Percentiles rank a stretch among this genome's conserved stretches.
Evolutionary conservation across 1,284 basidiomycete species (phyloP).

Genomic region (Moesziomyces sp.): DNA sequence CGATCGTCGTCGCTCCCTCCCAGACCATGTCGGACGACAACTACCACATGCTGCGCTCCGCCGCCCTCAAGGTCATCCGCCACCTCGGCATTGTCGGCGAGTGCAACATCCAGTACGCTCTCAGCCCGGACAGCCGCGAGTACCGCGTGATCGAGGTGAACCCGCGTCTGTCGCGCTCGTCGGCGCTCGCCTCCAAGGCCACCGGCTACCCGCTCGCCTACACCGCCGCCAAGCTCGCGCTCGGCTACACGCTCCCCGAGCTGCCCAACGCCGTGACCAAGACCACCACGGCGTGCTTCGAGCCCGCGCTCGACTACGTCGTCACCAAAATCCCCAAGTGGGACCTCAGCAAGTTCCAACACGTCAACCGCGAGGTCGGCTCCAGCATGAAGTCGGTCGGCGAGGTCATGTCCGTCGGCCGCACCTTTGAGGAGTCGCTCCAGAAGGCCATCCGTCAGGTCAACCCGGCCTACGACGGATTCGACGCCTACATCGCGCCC

Average conservation of each 20-base stretch:
- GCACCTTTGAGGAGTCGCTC: slow-evolving; percentile 97
- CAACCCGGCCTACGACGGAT: slow-evolving; percentile 81
- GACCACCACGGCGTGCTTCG: slow-evolving; percentile 98
- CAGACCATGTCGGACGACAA: slow-evolving; percentile 94
- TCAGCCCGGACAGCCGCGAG: slow-evolving; percentile 90
- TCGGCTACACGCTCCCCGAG: slow-evolving; percentile 96
- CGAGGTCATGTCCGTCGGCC: slow-evolving; percentile 99
- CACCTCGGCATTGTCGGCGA: slow-evolving; percentile 98
- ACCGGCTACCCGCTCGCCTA: slow-evolving; percentile 99
- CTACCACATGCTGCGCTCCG: slow-evolving; percentile 98
- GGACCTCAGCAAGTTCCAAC: slow-evolving; percentile 97
- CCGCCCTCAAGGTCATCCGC: slow-evolving; percentile 95
- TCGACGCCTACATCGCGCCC: slow-evolving; percentile 78
- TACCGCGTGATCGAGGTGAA: slow-evolving; percentile 87
- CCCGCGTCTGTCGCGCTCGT: slow-evolving; percentile 63
- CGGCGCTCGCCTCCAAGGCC: slow-evolving; percentile 96
- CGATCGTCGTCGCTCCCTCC: slow-evolving; percentile 98
- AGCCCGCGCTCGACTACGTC: slow-evolving; percentile 99
- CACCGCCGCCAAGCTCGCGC: slow-evolving; percentile 99
- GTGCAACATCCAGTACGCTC: slow-evolving; percentile 98
- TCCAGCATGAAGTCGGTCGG: slow-evolving; percentile 99
- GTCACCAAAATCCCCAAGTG: slow-evolving; percentile 99
- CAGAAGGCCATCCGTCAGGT: slow-evolving; percentile 99
- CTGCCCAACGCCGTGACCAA: slow-evolving; percentile 99
- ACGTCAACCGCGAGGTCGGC: slow-evolving; percentile 92